Evolutionary conservation across 139 green algal species (phyloP).

Genomic region (Micractinium conductrix): DNA sequence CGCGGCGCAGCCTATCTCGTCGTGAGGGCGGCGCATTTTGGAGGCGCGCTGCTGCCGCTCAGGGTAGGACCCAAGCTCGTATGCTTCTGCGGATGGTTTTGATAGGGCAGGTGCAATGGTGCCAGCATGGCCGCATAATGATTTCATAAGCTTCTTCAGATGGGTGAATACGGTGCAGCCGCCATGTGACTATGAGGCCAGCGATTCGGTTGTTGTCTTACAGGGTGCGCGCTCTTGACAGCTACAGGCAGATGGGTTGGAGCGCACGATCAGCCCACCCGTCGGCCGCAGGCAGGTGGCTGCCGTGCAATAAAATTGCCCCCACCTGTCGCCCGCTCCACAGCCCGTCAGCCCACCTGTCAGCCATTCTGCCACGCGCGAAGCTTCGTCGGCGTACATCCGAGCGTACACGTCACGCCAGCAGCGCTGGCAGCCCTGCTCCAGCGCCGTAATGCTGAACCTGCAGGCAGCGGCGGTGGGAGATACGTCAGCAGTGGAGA

Average conservation of each 20-base stretch:
- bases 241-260: too few species aligned
- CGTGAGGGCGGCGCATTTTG: not conserved
- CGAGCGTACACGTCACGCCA: not conserved
- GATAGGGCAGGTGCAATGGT: not conserved
- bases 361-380: conserved; percentile 3
- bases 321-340: not conserved
- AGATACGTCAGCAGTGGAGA: not conserved
- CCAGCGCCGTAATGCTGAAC: conserved; percentile 16
- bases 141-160: too few species aligned
- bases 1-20: not conserved
- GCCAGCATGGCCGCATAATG: not conserved
- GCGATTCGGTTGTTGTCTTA: too few species aligned
- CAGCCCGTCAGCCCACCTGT: not conserved
- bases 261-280: too few species aligned
- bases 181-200: too few species aligned
- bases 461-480: not conserved
- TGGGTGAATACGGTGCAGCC: too few species aligned
- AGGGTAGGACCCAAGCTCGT: not conserved
- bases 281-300: too few species aligned
- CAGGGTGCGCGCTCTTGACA: not conserved
- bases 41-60: conserved; percentile 4
- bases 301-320: not conserved
- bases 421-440: conserved; percentile 16
- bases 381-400: not conserved
- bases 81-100: not conserved